Evolutionary conservation across 164 flowering plant genomes (phyloP).

Genomic region (Berberis vulgaris): DNA sequence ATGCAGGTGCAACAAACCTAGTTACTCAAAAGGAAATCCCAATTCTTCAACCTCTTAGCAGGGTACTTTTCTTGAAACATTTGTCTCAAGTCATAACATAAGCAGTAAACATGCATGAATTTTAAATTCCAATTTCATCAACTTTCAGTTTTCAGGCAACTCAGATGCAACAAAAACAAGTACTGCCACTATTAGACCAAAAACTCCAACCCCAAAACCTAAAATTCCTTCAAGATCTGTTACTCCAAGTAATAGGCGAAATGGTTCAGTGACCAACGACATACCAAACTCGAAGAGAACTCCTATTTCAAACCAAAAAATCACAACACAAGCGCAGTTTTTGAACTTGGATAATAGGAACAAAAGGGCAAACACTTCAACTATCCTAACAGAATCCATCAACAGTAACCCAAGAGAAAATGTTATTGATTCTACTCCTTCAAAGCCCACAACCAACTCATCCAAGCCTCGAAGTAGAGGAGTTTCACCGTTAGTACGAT

Average conservation of each 20-base stretch:
- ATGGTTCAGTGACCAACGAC: background rate
- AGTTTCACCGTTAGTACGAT: conserved; percentile 28
- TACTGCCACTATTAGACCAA: conserved; percentile 3
- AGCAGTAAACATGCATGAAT: background rate
- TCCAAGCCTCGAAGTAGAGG: conserved; percentile 29
- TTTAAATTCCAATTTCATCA: background rate
- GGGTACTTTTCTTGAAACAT: conserved; percentile 23
- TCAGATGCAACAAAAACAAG: conserved; percentile 14
- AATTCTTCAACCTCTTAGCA: conserved; percentile 32
- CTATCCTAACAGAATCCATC: no score
- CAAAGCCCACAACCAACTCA: no score
- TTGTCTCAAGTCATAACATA: background rate
- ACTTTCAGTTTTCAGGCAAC: conserved; percentile 24
- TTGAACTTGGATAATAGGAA: no score
- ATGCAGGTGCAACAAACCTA: conserved; percentile 30
- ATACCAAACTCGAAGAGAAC: background rate
- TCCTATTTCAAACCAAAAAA: background rate
- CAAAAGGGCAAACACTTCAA: no score
- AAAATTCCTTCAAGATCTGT: conserved; percentile 19
- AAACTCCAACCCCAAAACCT: conserved; percentile 19
- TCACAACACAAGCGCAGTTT: background rate
- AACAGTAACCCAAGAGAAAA: no score
- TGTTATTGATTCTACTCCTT: no score
- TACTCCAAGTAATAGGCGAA: conserved; percentile 24
- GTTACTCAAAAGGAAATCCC: conserved; percentile 40